Percentiles rank a stretch among this genome's conserved stretches.
phyloP scores from a whole-genome alignment of 257 asterid species.

The Nicotiana tabacum region DNA sequence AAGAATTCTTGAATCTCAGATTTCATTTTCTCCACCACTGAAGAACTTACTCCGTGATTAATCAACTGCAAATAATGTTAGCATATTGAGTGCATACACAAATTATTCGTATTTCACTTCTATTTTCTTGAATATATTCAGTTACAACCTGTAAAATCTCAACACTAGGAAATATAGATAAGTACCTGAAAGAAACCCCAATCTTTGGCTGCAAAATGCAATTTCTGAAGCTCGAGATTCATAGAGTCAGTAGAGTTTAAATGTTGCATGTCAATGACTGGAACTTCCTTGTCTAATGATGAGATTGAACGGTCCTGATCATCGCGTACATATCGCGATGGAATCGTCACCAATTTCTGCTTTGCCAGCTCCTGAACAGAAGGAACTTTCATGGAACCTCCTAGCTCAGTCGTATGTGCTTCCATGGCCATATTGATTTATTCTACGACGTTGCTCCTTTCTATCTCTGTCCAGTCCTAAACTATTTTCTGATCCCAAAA shows the following conservation, averaged over 20 bases:
- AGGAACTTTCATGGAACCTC: constrained; percentile 44
- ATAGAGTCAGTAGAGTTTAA: constrained; percentile 8
- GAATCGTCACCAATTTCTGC: constrained; percentile 24
- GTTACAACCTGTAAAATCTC: no score
- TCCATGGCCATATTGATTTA: constrained; percentile 14
- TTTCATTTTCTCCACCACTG: neutral
- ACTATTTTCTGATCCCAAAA: neutral
- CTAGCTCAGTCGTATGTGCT: constrained; percentile 16
- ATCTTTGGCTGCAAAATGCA: constrained; percentile 41
- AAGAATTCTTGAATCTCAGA: neutral
- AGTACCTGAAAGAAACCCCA: constrained; percentile 67
- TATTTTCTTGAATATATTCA: no score
- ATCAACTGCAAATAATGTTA: neutral
- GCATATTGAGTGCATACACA: no score
- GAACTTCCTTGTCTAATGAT: constrained; percentile 21
- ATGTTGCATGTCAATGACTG: constrained; percentile 34
- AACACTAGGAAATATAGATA: no score
- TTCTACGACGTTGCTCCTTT: neutral
- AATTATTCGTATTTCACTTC: no score
- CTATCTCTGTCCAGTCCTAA: neutral
- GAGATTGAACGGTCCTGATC: constrained; percentile 23
- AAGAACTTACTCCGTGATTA: neutral
- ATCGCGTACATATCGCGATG: constrained; percentile 38
- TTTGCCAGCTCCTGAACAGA: constrained; percentile 51
- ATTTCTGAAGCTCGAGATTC: constrained; percentile 38